Base-by-base conservation (phyloP, 2,329 filamentous ascomycete species). In the Ascochyta rabiei region DNA sequence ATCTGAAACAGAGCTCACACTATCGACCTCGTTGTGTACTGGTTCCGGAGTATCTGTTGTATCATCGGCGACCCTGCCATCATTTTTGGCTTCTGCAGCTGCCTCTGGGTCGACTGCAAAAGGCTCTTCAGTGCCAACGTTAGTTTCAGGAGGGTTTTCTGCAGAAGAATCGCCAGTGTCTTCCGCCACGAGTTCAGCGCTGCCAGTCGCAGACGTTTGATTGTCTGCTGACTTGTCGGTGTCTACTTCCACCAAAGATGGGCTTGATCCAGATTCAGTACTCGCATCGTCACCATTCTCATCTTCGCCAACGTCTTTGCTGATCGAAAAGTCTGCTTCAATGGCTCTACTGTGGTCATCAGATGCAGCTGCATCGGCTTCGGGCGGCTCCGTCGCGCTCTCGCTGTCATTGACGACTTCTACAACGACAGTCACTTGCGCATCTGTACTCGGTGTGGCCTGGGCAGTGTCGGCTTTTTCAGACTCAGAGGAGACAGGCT, bases 321-420 rank as follows among this genome's bases (percentile, higher is more conserved):
- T 38, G 18, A 13, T 37, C 5, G 41, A 15, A 28, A 9, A 4
- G 2, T 46, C 30, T 8, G 21, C 6, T 7, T 30, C 16, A 15
- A 39, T 15, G 6, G 37, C 21, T 5, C 18, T 31, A 4, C 41
- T 19, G 9, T 30, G 9, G 9, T 6, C 12, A 16, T 28, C 31
- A 13, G 10, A 5, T 26, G 24, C 19, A 2, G 21, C 15, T 24
- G 38, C 13, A 18, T 46, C 30, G 16, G 23, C 15, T 9, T 35
- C 43, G 9, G 30, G 23, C 24, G 34, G 4, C n/a, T n/a, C 26
- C 15, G 39, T 6, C 35, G 33, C 26, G 45, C 38, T 42, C 28
- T 45, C 48, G 38, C 23, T 30, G 28, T 60, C 40, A 33, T 48
- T 48, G 24, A 47, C 41, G 24, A 47, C 41, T 21, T 56, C 48